phyloP scores from a whole-genome alignment of 352 stramenopile species.

The Phytophthora melonis region DNA sequence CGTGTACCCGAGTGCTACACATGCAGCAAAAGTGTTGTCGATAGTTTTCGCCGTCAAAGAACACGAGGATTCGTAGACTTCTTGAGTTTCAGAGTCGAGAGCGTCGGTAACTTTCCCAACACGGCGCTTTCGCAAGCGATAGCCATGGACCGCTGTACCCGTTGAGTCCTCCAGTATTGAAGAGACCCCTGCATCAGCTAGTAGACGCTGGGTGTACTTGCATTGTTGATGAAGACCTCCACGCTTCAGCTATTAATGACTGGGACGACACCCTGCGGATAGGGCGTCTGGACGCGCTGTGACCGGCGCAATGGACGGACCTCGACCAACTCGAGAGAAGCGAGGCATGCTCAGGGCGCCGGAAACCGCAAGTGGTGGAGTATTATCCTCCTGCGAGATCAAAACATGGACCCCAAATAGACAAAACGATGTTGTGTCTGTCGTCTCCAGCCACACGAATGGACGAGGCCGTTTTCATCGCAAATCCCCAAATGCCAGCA shows the following conservation, averaged over 20 bases:
- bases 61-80: neutral
- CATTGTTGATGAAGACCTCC: neutral
- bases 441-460: no score
- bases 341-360: neutral
- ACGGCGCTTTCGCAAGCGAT: constrained; percentile 2
- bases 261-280: no score
- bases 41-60: constrained; percentile 21
- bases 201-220: neutral
- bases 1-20: constrained; percentile 18
- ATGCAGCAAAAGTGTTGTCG: constrained; percentile 24
- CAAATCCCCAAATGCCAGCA: no score
- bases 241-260: neutral
- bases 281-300: no score
- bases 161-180: constrained; percentile 11
- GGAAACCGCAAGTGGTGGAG: neutral
- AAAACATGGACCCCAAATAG: neutral
- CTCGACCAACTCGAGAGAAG: neutral
- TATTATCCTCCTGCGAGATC: neutral
- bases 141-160: neutral
- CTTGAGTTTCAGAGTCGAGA: constrained; percentile 4
- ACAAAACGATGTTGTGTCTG: no score
- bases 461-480: no score
- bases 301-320: neutral
- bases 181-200: neutral
- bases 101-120: constrained; percentile 20